Conservation (phyloP, 2,329 filamentous ascomycete species). For the Cladosporium sphaerospermum region DNA sequence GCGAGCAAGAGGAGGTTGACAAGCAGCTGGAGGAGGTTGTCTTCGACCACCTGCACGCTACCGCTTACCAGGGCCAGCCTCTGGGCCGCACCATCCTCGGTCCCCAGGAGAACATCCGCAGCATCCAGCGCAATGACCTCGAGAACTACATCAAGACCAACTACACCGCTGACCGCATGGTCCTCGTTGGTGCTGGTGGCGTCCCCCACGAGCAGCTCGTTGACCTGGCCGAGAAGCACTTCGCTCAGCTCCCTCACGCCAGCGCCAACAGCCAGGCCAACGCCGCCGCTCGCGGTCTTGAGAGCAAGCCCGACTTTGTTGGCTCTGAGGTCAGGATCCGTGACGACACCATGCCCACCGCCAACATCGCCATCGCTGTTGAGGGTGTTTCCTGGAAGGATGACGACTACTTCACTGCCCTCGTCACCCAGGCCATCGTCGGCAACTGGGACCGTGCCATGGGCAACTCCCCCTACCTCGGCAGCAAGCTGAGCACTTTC, state of each 20-base stretch:
- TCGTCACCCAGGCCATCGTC: constrained; percentile 96
- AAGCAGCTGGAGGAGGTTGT: constrained; percentile 99
- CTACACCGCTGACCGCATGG: constrained; percentile 99
- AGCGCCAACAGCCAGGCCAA: constrained; percentile 69
- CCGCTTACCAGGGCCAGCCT: constrained; percentile 92
- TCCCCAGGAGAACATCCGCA: constrained; percentile 95
- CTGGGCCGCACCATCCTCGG: constrained; percentile 96
- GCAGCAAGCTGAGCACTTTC: constrained; percentile 94
- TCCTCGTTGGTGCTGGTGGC: constrained; percentile 90
- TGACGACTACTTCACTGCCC: constrained; percentile 96
- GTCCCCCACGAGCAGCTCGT: constrained; percentile 92
- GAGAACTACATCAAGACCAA: constrained; percentile 98
- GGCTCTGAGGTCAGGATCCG: constrained; percentile 93
- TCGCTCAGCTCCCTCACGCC: constrained; percentile 69
- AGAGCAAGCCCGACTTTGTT: constrained; percentile 88
- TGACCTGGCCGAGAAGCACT: constrained; percentile 94
- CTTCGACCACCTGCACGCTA: constrained; percentile 97
- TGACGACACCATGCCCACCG: constrained; percentile 91
- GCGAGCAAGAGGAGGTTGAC: constrained; percentile 98
- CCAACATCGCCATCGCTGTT: constrained; percentile 96
- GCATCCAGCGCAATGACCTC: constrained; percentile 87
- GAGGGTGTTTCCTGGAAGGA: constrained; percentile 99
- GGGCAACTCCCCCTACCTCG: constrained; percentile 94
- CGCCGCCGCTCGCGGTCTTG: constrained; percentile 63
- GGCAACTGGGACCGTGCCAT: constrained; percentile 99